Evolutionary conservation across 768 basidiomycete genomes (phyloP), one percentile per base, ranked within the genome.

Genomic region (Macrolepiota dolichaula): DNA sequence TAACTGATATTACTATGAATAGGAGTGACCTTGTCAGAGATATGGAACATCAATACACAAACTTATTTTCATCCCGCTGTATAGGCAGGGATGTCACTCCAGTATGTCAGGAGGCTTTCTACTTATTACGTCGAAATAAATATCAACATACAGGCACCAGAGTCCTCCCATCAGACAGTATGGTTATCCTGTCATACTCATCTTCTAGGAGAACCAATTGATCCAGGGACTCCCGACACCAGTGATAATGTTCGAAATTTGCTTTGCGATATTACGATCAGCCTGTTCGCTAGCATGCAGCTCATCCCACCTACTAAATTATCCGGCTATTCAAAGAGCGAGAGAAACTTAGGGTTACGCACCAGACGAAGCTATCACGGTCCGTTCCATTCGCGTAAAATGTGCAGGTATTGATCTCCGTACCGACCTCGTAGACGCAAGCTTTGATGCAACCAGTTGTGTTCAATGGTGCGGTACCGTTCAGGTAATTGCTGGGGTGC

Each of bases 311-410:
- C 74, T 77, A 32, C 7, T 32, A 7, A 32, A 32, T 32, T 7
- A 7, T 32, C n/a, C 29, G 7, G 29, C 29, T 32, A 32, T 32
- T 32, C 29, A 32, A 32, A 7, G 29, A 32, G 29, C 29, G 29
- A 32, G 3, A 7, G 56, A 27, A 47, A n/a, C 35, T 7, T n/a
- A 22, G 27, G 27, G 1, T 29, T 12, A 68, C 81, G 55, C 64
- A 85, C 85, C 85, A 88, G 46, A 86, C 67, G 73, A 78, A 87
- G 66, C 86, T 87, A 64, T 87, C 86, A 13, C 71, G 66, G 10
- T 73, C 84, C 0, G 76, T 70, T 0, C 81, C 83, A 12, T 73
- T 68, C 0, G 73, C 76, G 46, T 11, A 10, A 37, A 22, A 15
- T 22, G 32, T 38, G 70, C 70, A 69, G 2, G 66, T 57, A 32